Conservation (phyloP, 495 filamentous ascomycete genomes). For the Echria macrotheca region DNA sequence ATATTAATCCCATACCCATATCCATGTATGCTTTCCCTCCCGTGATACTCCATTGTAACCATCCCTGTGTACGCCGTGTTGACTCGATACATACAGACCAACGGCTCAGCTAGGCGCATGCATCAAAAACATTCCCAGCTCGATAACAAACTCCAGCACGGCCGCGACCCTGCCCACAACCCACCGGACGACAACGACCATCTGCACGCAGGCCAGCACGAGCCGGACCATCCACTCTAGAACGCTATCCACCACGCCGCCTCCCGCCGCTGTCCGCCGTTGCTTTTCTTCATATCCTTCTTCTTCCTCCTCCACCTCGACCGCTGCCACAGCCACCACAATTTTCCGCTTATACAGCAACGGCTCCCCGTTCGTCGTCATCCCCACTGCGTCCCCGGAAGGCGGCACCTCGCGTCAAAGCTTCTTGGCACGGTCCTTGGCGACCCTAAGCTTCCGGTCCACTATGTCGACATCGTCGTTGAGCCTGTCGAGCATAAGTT, state of each 20-base stretch:
- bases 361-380: neutral
- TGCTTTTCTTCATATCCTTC: neutral
- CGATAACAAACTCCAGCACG: slow-evolving; percentile 24
- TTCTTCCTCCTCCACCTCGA: slow-evolving; percentile 7
- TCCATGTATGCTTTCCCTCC: no score
- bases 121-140: slow-evolving; percentile 25
- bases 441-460: slow-evolving; percentile 72
- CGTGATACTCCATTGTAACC: no score
- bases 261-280: slow-evolving; percentile 3
- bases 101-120: slow-evolving; percentile 9
- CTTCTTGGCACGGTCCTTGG: slow-evolving; percentile 73
- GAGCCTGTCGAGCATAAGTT: slow-evolving; percentile 67
- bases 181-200: slow-evolving; percentile 21
- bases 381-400: slow-evolving; percentile 3
- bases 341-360: neutral
- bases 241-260: slow-evolving; percentile 18
- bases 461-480: slow-evolving; percentile 72
- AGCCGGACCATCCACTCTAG: slow-evolving; percentile 22
- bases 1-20: no score
- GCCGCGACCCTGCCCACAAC: slow-evolving; percentile 20
- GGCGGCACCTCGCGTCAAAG: slow-evolving; percentile 40
- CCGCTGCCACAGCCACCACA: neutral
- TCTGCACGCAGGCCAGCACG: slow-evolving; percentile 22
- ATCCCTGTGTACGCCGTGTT: no score
- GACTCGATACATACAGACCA: no score